phyloP scores from a whole-genome alignment of 2,329 filamentous ascomycete species.

The Madurella fahalii region DNA sequence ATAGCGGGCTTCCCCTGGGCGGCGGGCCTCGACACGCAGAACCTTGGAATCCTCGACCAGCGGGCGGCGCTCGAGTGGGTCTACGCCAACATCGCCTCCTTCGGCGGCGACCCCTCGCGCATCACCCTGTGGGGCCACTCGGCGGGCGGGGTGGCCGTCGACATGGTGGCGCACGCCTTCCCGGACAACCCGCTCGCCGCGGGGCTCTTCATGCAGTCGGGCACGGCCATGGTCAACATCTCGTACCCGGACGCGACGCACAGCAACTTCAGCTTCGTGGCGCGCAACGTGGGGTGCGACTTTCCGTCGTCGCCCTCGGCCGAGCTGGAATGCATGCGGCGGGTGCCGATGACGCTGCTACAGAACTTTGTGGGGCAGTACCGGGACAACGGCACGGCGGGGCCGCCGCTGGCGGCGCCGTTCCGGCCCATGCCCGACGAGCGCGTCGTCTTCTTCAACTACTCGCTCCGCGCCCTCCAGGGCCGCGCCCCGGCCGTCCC shows the following conservation, averaged over 20 bases:
- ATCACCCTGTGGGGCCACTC: constrained; percentile 47
- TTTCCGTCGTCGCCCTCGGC: constrained; percentile 23
- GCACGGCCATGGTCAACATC: constrained; percentile 32
- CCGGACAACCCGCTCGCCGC: constrained; percentile 42
- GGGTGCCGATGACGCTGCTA: constrained; percentile 30
- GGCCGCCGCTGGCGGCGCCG: constrained; percentile 18
- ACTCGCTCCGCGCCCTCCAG: constrained; percentile 24
- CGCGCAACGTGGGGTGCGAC: constrained; percentile 33
- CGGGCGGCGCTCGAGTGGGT: constrained; percentile 48
- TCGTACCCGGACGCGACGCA: constrained; percentile 25
- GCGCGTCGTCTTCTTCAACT: constrained; percentile 31
- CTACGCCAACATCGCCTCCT: constrained; percentile 42
- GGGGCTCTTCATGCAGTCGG: constrained; percentile 40
- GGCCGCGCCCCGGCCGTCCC: constrained; percentile 29
- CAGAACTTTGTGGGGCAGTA: constrained; percentile 33
- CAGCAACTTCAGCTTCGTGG: constrained; percentile 36
- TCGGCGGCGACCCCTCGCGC: constrained; percentile 42
- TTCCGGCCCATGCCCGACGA: constrained; percentile 31
- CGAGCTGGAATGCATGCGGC: constrained; percentile 37
- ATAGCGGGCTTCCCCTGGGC: constrained; percentile 34
- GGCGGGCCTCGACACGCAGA: constrained; percentile 32
- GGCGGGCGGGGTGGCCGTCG: constrained; percentile 39
- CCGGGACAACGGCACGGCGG: constrained; percentile 21
- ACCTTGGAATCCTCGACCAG: constrained; percentile 48
- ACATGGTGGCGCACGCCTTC: constrained; percentile 43